Percentiles rank a stretch among this genome's conserved stretches.
Conservation (phyloP, 2,329 filamentous ascomycete genomes). For the Leptographium radiaticola region DNA sequence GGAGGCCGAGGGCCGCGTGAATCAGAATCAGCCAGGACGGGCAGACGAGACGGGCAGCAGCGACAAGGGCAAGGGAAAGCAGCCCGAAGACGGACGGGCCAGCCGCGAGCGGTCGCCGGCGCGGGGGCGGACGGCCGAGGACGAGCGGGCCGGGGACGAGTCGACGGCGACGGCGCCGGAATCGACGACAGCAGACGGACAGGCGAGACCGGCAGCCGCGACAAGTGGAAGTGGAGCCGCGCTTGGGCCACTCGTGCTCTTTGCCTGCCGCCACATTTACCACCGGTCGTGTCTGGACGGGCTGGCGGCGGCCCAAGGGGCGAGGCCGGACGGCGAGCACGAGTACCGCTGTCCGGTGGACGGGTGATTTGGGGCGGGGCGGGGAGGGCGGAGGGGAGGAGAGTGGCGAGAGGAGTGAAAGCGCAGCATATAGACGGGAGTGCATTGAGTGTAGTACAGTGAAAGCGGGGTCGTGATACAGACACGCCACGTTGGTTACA, state of each 20-base stretch:
- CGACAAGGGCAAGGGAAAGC: slow-evolving; percentile 28
- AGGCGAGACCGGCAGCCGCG: neutral
- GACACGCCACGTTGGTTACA: too few species aligned
- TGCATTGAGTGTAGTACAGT: too few species aligned
- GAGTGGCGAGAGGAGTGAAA: too few species aligned
- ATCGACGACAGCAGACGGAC: neutral
- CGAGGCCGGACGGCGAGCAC: slow-evolving; percentile 20
- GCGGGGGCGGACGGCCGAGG: neutral
- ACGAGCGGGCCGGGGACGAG: too few species aligned
- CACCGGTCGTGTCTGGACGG: slow-evolving; percentile 58
- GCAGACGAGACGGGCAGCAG: slow-evolving; percentile 14
- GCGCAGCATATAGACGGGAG: too few species aligned
- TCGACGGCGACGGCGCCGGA: neutral
- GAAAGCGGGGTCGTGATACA: too few species aligned
- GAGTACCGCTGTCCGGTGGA: slow-evolving; percentile 46
- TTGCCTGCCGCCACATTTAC: slow-evolving; percentile 60
- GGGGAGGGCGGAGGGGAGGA: neutral
- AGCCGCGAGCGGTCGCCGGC: neutral
- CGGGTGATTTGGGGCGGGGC: slow-evolving; percentile 21
- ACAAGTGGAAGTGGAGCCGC: slow-evolving; percentile 13
- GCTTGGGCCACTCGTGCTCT: slow-evolving; percentile 52
- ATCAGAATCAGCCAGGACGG: too few species aligned
- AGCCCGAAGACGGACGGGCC: neutral
- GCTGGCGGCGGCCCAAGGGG: slow-evolving; percentile 28
- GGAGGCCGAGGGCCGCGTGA: too few species aligned